These are phyloP conservation scores for Aspergillus thermomutatus DNA, from an alignment of 2,329 filamentous ascomycete genomes.

Conservation along the genomic window DNA sequence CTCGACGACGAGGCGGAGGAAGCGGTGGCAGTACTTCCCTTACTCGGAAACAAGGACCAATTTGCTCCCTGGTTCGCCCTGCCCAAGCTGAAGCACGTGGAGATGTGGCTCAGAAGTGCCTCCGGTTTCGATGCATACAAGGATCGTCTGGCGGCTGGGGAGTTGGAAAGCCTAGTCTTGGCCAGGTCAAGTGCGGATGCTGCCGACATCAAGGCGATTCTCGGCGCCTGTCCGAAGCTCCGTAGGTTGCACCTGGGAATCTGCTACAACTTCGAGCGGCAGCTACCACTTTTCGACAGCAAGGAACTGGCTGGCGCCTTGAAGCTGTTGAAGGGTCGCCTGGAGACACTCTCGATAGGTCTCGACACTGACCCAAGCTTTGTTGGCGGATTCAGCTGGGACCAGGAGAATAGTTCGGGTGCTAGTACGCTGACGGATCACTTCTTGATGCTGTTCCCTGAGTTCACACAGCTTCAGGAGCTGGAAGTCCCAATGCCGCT, in stretches of 20 bases:
- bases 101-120: neutral
- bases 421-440: neutral
- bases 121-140: neutral
- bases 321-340: neutral
- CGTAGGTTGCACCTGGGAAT: neutral
- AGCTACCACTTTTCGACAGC: neutral
- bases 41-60: neutral
- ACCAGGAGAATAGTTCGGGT: neutral
- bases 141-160: neutral
- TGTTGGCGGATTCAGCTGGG: neutral
- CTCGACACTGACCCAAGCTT: neutral
- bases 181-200: neutral
- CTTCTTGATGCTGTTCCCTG: neutral
- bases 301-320: neutral
- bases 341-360: neutral
- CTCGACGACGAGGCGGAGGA: neutral
- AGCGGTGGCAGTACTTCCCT: neutral
- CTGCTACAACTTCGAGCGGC: neutral
- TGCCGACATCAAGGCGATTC: neutral
- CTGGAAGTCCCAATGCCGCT: neutral
- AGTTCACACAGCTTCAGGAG: neutral
- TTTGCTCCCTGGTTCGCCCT: neutral
- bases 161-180: neutral
- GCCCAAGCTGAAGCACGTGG: neutral
- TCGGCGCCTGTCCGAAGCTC: neutral